Percentiles rank a stretch among this genome's conserved stretches.
These are phyloP conservation scores for Penicillium coprophilum DNA, from an alignment of 495 filamentous ascomycete species.

Conservation along the genomic window DNA sequence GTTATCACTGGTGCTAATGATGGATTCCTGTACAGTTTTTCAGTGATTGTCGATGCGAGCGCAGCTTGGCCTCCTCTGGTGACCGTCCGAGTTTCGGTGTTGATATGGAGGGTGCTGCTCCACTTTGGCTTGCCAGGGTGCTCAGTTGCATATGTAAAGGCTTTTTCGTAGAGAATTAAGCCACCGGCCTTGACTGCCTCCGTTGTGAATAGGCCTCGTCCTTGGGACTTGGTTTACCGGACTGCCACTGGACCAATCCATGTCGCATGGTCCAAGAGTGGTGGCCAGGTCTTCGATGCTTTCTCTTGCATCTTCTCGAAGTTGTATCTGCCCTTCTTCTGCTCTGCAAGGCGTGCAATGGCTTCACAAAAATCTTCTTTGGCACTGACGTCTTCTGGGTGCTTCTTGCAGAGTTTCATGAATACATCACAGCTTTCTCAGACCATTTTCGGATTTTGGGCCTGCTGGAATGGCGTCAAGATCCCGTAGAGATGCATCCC, in stretches of 20 bases:
- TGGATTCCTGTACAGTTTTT: slow-evolving; percentile 51
- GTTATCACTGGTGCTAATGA: slow-evolving; percentile 37
- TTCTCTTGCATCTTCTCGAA: slow-evolving; percentile 40
- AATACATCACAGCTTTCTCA: slow-evolving; percentile 30
- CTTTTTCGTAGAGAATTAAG: slow-evolving; percentile 56
- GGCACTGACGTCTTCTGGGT: slow-evolving; percentile 28
- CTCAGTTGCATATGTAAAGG: slow-evolving; percentile 39
- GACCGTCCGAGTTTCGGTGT: slow-evolving; percentile 25
- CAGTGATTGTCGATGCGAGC: slow-evolving; percentile 37
- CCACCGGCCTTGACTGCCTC: slow-evolving; percentile 49
- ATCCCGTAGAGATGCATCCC: slow-evolving; percentile 47
- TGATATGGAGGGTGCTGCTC: slow-evolving; percentile 27
- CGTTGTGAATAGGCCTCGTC: slow-evolving; percentile 51
- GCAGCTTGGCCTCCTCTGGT: slow-evolving; percentile 31
- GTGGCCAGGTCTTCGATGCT: slow-evolving; percentile 26
- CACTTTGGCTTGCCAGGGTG: background rate
- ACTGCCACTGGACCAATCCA: slow-evolving; percentile 36
- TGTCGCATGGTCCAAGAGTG: slow-evolving; percentile 46
- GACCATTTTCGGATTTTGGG: slow-evolving; percentile 36
- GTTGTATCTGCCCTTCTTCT: slow-evolving; percentile 36
- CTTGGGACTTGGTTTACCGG: slow-evolving; percentile 20
- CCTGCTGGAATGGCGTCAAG: background rate
- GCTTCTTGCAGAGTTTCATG: slow-evolving; percentile 16
- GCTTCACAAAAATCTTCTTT: slow-evolving; percentile 9
- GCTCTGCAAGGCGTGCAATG: slow-evolving; percentile 16